Conservation (phyloP, 129 eudicot species). For the Escallonia herrerae region DNA sequence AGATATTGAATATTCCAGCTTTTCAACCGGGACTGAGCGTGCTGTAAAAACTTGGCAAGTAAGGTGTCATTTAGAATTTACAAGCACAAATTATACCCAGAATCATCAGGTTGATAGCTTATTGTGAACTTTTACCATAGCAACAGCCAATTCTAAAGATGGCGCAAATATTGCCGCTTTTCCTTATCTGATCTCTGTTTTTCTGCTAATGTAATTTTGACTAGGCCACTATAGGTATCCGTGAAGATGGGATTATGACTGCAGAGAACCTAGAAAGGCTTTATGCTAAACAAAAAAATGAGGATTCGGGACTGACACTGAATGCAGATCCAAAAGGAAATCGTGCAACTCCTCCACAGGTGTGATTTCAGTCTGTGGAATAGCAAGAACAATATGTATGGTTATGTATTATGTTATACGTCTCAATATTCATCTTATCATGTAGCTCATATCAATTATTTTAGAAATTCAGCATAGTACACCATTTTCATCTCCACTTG, state of each 20-base stretch:
- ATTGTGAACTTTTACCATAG: neutral
- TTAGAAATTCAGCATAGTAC: too few relatives aligned
- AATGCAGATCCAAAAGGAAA: slow-evolving; percentile 18
- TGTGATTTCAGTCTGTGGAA: neutral
- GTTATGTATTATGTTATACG: too few relatives aligned
- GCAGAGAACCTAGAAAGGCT: slow-evolving; percentile 63
- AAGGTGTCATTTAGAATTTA: slow-evolving; percentile 14
- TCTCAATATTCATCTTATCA: too few relatives aligned
- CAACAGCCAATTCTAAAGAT: neutral
- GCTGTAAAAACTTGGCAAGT: slow-evolving; percentile 99
- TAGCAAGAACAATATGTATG: too few relatives aligned
- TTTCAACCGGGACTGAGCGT: slow-evolving; percentile 80
- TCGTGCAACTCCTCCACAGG: slow-evolving; percentile 19
- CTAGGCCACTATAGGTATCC: slow-evolving; percentile 61
- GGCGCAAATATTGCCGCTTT: neutral
- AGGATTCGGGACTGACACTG: slow-evolving; percentile 15
- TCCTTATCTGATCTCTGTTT: slow-evolving; percentile 4
- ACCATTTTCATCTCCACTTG: too few relatives aligned
- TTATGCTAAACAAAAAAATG: slow-evolving; percentile 24
- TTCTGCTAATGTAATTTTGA: neutral
- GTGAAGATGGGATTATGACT: slow-evolving; percentile 90
- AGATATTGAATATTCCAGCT: slow-evolving; percentile 67
- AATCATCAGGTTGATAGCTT: neutral
- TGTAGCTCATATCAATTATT: too few relatives aligned
- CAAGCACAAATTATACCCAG: neutral